Percentiles rank a stretch among this genome's conserved stretches.
Evolutionary conservation across 257 asterid species (phyloP).

Genomic region (Salvia hispanica): DNA sequence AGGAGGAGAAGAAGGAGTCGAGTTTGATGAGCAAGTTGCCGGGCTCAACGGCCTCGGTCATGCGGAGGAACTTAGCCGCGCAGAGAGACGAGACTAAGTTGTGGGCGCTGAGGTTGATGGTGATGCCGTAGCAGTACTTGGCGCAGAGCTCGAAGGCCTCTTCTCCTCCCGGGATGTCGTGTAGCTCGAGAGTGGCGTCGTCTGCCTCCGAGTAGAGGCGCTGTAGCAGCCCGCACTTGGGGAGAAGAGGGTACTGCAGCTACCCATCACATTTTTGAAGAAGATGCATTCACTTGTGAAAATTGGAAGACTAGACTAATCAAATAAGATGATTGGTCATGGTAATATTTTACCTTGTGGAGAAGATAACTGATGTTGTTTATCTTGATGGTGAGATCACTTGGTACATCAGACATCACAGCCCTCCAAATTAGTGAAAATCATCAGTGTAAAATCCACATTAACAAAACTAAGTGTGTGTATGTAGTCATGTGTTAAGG

Average conservation of each 20-base stretch:
- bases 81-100: conserved; percentile 61
- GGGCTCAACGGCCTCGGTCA: conserved; percentile 66
- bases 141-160: conserved; percentile 76
- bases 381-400: conserved; percentile 50
- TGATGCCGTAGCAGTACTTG: conserved; percentile 77
- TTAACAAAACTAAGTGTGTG: not conserved
- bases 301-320: no score
- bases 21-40: conserved; percentile 61
- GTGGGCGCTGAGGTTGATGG: conserved; percentile 71
- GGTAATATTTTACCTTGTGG: conserved; percentile 46
- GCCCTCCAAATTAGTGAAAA: conserved; percentile 31
- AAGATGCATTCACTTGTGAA: not conserved
- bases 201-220: conserved; percentile 43
- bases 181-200: conserved; percentile 47
- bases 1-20: conserved; percentile 69
- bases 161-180: conserved; percentile 77
- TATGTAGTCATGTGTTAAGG: no score
- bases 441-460: no score
- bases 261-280: conserved; percentile 32
- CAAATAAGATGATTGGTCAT: not conserved
- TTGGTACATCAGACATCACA: conserved; percentile 53
- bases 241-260: conserved; percentile 67
- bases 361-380: conserved; percentile 50
- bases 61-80: conserved; percentile 72
- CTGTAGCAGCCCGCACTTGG: conserved; percentile 64